Evolutionary conservation across 495 filamentous ascomycete genomes (phyloP).

Genomic region (Hypoxylon cercidicola): DNA sequence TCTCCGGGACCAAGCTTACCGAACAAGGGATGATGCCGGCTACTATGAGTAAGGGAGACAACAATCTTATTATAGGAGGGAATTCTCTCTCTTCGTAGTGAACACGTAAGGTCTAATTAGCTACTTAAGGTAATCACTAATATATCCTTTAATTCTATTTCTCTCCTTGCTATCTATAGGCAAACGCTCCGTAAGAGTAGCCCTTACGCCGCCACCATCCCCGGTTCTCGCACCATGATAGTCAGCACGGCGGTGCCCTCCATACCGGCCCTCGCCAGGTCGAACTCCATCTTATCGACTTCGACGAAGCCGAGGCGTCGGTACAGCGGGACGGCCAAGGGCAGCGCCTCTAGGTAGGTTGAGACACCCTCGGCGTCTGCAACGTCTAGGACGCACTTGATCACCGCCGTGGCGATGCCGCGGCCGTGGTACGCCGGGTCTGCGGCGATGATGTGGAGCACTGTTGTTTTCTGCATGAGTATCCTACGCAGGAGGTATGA

Average conservation of each 20-base stretch:
- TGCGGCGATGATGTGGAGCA: slow-evolving; percentile 55
- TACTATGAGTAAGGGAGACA: too few relatives aligned
- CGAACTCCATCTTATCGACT: slow-evolving; percentile 41
- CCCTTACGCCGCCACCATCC: background rate
- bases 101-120: too few relatives aligned
- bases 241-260: slow-evolving; percentile 19
- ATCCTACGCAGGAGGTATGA: background rate
- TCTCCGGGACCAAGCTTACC: too few relatives aligned
- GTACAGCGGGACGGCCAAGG: slow-evolving; percentile 55
- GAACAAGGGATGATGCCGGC: too few relatives aligned
- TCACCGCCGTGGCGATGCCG: slow-evolving; percentile 52
- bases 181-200: too few relatives aligned
- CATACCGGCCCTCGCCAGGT: slow-evolving; percentile 18
- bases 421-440: slow-evolving; percentile 54
- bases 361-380: slow-evolving; percentile 50
- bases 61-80: too few relatives aligned
- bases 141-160: too few relatives aligned
- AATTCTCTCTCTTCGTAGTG: too few relatives aligned
- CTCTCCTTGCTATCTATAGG: background rate
- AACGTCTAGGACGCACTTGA: slow-evolving; percentile 47
- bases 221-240: slow-evolving; percentile 38
- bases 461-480: slow-evolving; percentile 27
- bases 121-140: too few relatives aligned
- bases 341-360: slow-evolving; percentile 57
- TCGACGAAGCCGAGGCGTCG: slow-evolving; percentile 51